Percentiles rank a stretch among this genome's conserved stretches.
These are phyloP conservation scores for Fulvia fulva DNA, from an alignment of 2,329 filamentous ascomycete genomes.

Conservation along the genomic window DNA sequence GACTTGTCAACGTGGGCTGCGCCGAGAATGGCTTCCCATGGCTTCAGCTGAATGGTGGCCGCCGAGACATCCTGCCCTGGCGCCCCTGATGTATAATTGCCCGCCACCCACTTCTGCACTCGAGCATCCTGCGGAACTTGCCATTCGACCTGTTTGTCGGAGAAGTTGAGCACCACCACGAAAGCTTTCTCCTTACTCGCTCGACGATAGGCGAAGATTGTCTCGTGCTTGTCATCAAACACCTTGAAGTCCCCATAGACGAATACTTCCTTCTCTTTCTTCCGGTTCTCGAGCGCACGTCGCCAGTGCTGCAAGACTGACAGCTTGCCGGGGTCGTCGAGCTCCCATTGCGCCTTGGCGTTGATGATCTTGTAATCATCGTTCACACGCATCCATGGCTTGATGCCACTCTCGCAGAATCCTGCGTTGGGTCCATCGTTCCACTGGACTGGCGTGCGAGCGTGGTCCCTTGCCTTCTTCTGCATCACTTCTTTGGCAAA, in stretches of 20 bases:
- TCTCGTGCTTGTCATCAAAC: constrained; percentile 49
- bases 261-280: constrained; percentile 55
- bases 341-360: constrained; percentile 49
- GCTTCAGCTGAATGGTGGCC: constrained; percentile 26
- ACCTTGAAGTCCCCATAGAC: constrained; percentile 58
- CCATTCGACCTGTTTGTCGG: constrained; percentile 31
- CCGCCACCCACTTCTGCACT: constrained; percentile 34
- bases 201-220: constrained; percentile 52
- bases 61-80: constrained; percentile 27
- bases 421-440: constrained; percentile 53
- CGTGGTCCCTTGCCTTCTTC: constrained; percentile 38
- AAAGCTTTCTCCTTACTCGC: constrained; percentile 29
- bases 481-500: constrained; percentile 17
- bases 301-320: constrained; percentile 62
- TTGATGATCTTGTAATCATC: constrained; percentile 55
- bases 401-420: constrained; percentile 52
- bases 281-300: constrained; percentile 51
- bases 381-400: constrained; percentile 60
- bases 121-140: constrained; percentile 31
- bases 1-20: too few species aligned
- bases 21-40: constrained; percentile 36
- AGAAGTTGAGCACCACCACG: constrained; percentile 36
- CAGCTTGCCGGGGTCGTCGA: constrained; percentile 27
- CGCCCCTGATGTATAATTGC: constrained; percentile 30
- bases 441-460: constrained; percentile 68